These are phyloP conservation scores for Fusarium chlamydosporum DNA, from an alignment of 2,329 filamentous ascomycete species.

Conservation along the genomic window DNA sequence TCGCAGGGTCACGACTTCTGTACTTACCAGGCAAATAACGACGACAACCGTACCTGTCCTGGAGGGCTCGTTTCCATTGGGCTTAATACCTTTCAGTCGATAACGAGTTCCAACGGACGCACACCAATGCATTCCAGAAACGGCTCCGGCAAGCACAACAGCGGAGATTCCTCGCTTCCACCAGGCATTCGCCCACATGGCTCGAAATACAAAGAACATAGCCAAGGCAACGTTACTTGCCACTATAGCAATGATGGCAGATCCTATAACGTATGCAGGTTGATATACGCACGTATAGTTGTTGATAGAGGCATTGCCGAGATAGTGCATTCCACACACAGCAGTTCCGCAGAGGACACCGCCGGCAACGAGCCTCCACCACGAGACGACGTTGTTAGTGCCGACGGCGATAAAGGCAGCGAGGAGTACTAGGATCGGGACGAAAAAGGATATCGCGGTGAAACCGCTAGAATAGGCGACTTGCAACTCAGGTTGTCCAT, in stretches of 20 bases:
- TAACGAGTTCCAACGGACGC: conserved; percentile 80
- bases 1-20: not conserved
- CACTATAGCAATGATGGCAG: conserved; percentile 78
- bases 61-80: conserved; percentile 60
- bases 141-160: conserved; percentile 76
- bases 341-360: conserved; percentile 80
- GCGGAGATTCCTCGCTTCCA: conserved; percentile 80
- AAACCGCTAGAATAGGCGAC: conserved; percentile 80
- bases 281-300: conserved; percentile 80
- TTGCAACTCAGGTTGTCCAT: conserved; percentile 74
- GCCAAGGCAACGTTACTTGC: conserved; percentile 79
- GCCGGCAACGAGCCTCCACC: conserved; percentile 71
- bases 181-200: conserved; percentile 82
- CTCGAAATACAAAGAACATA: conserved; percentile 82
- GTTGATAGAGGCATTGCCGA: conserved; percentile 84
- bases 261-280: conserved; percentile 72
- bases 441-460: conserved; percentile 82
- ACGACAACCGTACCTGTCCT: conserved; percentile 79
- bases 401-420: conserved; percentile 79
- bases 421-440: conserved; percentile 82
- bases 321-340: conserved; percentile 88
- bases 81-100: conserved; percentile 63
- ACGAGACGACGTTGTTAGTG: conserved; percentile 68
- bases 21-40: conserved; percentile 76
- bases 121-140: conserved; percentile 91